phyloP scores from a whole-genome alignment of 768 basidiomycete genomes.

The Suillus tomentosus region DNA sequence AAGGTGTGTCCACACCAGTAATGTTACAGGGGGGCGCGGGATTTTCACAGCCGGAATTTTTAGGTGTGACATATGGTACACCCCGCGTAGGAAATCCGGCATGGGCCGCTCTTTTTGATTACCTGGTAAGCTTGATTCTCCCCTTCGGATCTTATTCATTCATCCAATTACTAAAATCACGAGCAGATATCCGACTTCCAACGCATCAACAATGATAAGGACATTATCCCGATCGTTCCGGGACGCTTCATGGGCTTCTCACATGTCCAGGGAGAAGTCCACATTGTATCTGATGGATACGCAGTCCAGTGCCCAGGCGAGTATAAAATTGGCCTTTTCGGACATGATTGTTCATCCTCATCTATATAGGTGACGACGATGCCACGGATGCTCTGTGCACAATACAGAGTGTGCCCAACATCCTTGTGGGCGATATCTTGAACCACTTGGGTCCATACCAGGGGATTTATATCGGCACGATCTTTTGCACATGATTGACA shows the following conservation, averaged over 20 bases:
- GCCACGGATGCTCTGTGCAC: slow-evolving; percentile 54
- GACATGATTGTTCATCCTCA: neutral
- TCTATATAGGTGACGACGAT: slow-evolving; percentile 51
- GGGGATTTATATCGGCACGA: slow-evolving; percentile 57
- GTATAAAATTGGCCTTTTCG: slow-evolving; percentile 2
- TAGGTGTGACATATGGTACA: slow-evolving; percentile 31
- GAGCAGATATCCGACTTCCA: slow-evolving; percentile 27
- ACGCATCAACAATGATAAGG: slow-evolving; percentile 35
- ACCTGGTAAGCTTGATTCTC: slow-evolving; percentile 19
- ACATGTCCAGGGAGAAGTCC: slow-evolving; percentile 40
- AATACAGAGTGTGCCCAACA: slow-evolving; percentile 53
- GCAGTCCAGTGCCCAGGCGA: slow-evolving; percentile 45
- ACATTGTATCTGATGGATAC: slow-evolving; percentile 41
- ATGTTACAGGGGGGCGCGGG: neutral
- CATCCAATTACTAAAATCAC: neutral
- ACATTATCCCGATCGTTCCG: slow-evolving; percentile 59
- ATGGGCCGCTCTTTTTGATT: slow-evolving; percentile 32
- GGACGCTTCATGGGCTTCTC: slow-evolving; percentile 51
- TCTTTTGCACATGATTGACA: slow-evolving; percentile 34
- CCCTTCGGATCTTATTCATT: neutral
- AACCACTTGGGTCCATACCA: slow-evolving; percentile 62
- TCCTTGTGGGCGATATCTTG: slow-evolving; percentile 49
- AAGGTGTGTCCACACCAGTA: slow-evolving; percentile 18
- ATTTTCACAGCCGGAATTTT: neutral
- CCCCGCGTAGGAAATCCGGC: slow-evolving; percentile 32